Conservation (phyloP, 2,329 filamentous ascomycete genomes). For the Thielaviopsis populi region DNA sequence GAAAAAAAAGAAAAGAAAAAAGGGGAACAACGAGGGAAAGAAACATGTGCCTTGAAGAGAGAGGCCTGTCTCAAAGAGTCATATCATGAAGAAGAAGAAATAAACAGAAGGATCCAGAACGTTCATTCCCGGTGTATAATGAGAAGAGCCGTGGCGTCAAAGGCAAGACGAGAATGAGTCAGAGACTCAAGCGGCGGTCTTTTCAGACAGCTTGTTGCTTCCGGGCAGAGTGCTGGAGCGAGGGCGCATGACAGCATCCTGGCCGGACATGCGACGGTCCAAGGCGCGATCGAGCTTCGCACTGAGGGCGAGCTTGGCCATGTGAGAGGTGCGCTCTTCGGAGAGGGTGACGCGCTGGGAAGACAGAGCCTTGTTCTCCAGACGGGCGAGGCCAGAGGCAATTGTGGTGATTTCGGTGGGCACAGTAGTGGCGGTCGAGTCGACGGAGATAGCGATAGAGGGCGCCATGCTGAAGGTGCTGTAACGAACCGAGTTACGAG, state of each 20-base stretch:
- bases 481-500: slow-evolving; percentile 40
- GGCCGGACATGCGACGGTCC: slow-evolving; percentile 68
- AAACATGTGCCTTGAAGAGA: slow-evolving; percentile 2
- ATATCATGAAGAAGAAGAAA: background rate
- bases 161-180: background rate
- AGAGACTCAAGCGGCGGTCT: slow-evolving; percentile 12
- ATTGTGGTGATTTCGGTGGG: slow-evolving; percentile 50
- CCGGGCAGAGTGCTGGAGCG: slow-evolving; percentile 27
- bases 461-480: slow-evolving; percentile 47
- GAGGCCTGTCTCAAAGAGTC: slow-evolving; percentile 3
- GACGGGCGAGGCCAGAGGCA: slow-evolving; percentile 64
- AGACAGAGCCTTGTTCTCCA: slow-evolving; percentile 75
- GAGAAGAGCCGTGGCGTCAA: background rate
- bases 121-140: background rate
- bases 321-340: slow-evolving; percentile 64
- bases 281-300: slow-evolving; percentile 84
- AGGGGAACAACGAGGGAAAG: background rate
- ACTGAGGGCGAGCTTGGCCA: slow-evolving; percentile 75
- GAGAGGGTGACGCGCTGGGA: slow-evolving; percentile 67
- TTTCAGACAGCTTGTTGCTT: slow-evolving; percentile 22
- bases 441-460: slow-evolving; percentile 38
- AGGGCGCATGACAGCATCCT: slow-evolving; percentile 73
- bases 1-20: slow-evolving; percentile 4
- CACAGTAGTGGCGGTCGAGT: slow-evolving; percentile 26
- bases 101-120: background rate